Percentiles rank a stretch among this genome's conserved stretches.
Conservation (phyloP, 2,329 filamentous ascomycete species). For the Graphilbum fragrans region DNA sequence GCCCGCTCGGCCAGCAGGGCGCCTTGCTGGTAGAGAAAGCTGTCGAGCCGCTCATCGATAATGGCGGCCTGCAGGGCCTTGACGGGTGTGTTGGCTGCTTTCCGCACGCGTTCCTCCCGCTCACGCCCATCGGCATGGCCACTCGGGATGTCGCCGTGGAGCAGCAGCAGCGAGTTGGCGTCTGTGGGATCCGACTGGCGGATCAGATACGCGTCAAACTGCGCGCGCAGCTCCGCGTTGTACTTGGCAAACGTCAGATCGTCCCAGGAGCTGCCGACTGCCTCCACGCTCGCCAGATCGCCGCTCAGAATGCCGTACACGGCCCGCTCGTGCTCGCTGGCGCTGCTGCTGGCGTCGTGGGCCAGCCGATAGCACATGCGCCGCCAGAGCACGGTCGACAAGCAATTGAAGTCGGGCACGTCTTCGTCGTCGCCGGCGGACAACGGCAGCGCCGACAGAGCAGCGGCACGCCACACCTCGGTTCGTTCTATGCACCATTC, state of each 20-base stretch:
- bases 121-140: not conserved
- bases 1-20: constrained; percentile 34
- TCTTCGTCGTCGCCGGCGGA: constrained; percentile 33
- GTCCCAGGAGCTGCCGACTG: constrained; percentile 37
- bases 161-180: constrained; percentile 7
- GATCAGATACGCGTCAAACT: constrained; percentile 13
- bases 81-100: constrained; percentile 43
- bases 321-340: constrained; percentile 54
- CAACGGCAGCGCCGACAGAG: constrained; percentile 61
- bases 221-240: constrained; percentile 13
- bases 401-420: constrained; percentile 26
- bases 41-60: constrained; percentile 49
- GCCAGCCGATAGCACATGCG: constrained; percentile 64
- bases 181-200: constrained; percentile 9
- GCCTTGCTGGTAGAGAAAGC: constrained; percentile 48
- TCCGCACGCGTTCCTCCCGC: constrained; percentile 2
- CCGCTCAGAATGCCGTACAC: constrained; percentile 87
- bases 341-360: constrained; percentile 38
- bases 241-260: constrained; percentile 19
- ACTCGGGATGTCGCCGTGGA: constrained; percentile 10
- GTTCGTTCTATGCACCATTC: constrained; percentile 80
- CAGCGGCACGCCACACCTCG: constrained; percentile 80
- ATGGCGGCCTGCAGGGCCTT: constrained; percentile 69
- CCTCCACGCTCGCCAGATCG: constrained; percentile 62
- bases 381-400: constrained; percentile 55